A percentile compares a stretch with the other conserved stretches of the same genome.
These are phyloP conservation scores for Davidsoniella neocaledoniae DNA, from an alignment of 2,329 filamentous ascomycete species.

Conservation along the genomic window DNA sequence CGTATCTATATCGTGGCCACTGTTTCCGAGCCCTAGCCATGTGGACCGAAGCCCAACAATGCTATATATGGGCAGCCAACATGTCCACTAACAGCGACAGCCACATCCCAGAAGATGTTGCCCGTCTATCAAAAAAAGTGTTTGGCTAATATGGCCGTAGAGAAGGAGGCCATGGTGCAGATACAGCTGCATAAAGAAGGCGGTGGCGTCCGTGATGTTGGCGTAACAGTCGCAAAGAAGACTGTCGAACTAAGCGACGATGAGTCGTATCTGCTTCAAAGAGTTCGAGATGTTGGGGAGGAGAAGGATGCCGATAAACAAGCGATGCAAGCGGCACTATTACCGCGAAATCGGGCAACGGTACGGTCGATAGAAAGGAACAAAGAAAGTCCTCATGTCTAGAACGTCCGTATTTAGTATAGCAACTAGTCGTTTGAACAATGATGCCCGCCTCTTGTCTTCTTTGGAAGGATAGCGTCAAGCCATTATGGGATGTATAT, in stretches of 20 bases:
- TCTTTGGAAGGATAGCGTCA: too few relatives aligned
- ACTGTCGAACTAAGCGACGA: background rate
- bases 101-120: background rate
- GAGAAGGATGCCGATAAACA: background rate
- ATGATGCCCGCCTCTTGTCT: too few relatives aligned
- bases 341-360: background rate
- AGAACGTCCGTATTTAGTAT: too few relatives aligned
- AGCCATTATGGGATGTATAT: too few relatives aligned
- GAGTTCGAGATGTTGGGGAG: constrained; percentile 9
- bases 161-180: constrained; percentile 5
- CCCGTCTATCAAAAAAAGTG: constrained; percentile 4
- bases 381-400: too few relatives aligned
- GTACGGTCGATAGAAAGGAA: background rate
- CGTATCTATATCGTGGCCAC: constrained; percentile 16
- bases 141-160: constrained; percentile 7
- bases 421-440: too few relatives aligned
- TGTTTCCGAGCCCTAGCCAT: constrained; percentile 14
- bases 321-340: background rate
- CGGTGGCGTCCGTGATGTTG: too few relatives aligned
- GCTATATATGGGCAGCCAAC: constrained; percentile 15
- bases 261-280: constrained; percentile 9
- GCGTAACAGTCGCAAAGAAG: too few relatives aligned
- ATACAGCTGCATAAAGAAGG: constrained; percentile 1
- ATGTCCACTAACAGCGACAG: background rate
- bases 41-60: constrained; percentile 15